Evolutionary conservation across 192 early-diverging fungal species (phyloP), one percentile per base, ranked within the genome.

Genomic region (Entophlyctis helioformis): DNA sequence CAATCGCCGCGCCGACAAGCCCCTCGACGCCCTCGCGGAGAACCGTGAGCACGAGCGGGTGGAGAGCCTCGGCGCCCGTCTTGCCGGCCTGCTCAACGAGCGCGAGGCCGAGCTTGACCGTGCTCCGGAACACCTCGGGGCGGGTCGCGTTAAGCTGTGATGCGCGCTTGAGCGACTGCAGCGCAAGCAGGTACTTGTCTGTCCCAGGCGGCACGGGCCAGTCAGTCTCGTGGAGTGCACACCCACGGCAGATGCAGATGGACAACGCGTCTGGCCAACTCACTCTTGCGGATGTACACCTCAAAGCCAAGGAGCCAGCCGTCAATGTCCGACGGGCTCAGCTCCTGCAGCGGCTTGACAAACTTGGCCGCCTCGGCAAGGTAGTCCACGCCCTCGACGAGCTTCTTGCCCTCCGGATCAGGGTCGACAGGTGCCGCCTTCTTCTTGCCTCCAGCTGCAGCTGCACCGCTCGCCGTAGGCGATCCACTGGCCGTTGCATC

Each of bases 321-420:
- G 45, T 87, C 81, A 13, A 84, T 56, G 11, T 54, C 51, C 6
- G 64, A 53, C 13, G 75, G 57, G 20, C 71, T 57, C 48, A 80
- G 39, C 25, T 69, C 62, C 41, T 79, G 62, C 13, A 98, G 66
- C 11, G 76, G 76, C 48, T 80, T 69, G 35, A 91, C 62, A 36
- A 91, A 86, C 60, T 81, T 78, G 36, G 81, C 69, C 3, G 87
- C 84, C 22, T 83, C 83, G 1, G 60, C 78, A 19, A 95, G 60
- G 38, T 81, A 80, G 58, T 83, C 76, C 10, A 56, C 62, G 16
- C 74, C 72, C 39, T 80, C 63, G 20, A 77, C 42, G 50, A 74
- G 61, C 54, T 81, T 86, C 36, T 69, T 63, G 25, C 87, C 87
- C 10, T 80, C 70, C 9, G 82, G 80, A 54, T 88, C 85, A 11